These are phyloP conservation scores for Cadophora malorum DNA, from an alignment of 2,329 filamentous ascomycete genomes.

Conservation along the genomic window DNA sequence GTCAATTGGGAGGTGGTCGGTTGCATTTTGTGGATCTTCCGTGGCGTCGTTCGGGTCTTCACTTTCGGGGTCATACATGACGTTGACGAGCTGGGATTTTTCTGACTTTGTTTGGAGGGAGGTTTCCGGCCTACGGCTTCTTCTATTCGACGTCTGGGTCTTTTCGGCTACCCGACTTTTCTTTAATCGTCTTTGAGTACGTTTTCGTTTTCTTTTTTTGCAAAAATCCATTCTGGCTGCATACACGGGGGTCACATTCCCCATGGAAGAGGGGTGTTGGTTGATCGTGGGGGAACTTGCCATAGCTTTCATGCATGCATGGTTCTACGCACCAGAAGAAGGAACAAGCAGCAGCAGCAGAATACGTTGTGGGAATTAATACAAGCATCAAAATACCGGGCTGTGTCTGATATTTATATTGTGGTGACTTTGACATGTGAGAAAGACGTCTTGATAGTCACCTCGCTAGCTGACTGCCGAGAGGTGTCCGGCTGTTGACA, in stretches of 20 bases:
- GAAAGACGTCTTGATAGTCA: not conserved
- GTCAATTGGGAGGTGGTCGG: slow-evolving; percentile 34
- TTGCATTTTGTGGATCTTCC: slow-evolving; percentile 39
- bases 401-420: not conserved
- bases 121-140: slow-evolving; percentile 29
- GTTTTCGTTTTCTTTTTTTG: slow-evolving; percentile 23
- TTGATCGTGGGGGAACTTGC: slow-evolving; percentile 8
- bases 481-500: not conserved
- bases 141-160: slow-evolving; percentile 18
- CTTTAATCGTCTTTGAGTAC: slow-evolving; percentile 12
- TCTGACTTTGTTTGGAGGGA: slow-evolving; percentile 28
- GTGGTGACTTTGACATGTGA: not conserved
- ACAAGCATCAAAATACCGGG: slow-evolving; percentile 14
- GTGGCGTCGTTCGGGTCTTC: slow-evolving; percentile 33
- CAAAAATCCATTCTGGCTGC: slow-evolving; percentile 36
- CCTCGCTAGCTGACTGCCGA: not conserved
- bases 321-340: not conserved
- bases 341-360: slow-evolving; percentile 1
- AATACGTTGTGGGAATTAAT: slow-evolving; percentile 15
- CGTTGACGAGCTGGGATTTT: slow-evolving; percentile 26
- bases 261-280: slow-evolving; percentile 23
- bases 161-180: slow-evolving; percentile 18
- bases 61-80: slow-evolving; percentile 22
- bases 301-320: slow-evolving; percentile 5
- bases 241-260: slow-evolving; percentile 37